Base-by-base conservation (phyloP, 257 asterid species). In the Scutellaria barbata region DNA sequence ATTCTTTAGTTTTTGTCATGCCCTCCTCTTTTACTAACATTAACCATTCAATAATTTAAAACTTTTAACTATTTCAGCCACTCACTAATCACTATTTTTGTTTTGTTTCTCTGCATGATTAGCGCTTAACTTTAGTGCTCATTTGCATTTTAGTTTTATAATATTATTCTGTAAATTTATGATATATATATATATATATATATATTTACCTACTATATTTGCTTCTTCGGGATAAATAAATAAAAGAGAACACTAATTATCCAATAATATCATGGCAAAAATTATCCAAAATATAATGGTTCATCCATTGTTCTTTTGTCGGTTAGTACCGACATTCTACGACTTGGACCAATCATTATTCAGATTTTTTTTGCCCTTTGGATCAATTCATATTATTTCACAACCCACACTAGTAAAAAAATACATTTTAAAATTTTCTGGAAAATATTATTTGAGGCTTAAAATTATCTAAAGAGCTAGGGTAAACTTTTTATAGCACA, bases 51-150 rank as follows among this genome's bases (percentile, higher is more conserved):
- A 71, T 71, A 63, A 76, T 76, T 76, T 43, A 18, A 20, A 55
- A 8, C 5, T 40, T 70, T 47, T 52, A 52, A 63, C 76, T 76
- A 42, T 63, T 61, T 47, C 17, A 7, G 41, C 33, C 66, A 69
- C 52, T 43, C 55, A 22, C 33, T 47, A 9, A 10, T 54, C 58
- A 48, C 30, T 54, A 64, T 33, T 39, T 75, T 40, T 54, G 41
- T 77, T 77, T 72, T 45, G 48, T 50, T 58, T 3, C 33, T 3
- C 45, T 61, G 43, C 63, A 72, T 72, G 42, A 72, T 66, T 73
- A 16, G 46, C 74, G 71, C 79, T 47, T 52, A 17, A 57, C 74
- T 57, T 35, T 30, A 20, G 37, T 41, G 13, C 25, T 63, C 54
- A 8, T 54, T 12, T 12, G 52, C 2, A 46, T 46, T 11, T 11